Percentiles rank a stretch among this genome's conserved stretches.
Evolutionary conservation across 1,139 yeast species (phyloP).

Genomic region (Geotrichum carabidarum): DNA sequence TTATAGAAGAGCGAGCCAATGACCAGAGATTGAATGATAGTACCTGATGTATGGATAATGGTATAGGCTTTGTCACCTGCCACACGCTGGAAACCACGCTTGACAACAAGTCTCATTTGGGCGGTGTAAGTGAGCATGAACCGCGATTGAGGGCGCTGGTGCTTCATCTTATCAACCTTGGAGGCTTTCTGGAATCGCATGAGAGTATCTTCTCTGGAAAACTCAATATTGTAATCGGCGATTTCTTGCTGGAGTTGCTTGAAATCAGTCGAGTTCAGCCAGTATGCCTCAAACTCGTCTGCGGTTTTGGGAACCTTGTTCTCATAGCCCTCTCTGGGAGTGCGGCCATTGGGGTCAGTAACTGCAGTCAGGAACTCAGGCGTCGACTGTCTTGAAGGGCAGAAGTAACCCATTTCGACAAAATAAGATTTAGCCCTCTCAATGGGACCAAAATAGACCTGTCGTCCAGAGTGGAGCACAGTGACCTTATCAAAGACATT

Average conservation of each 20-base stretch:
- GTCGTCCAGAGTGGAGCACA: slow-evolving; percentile 52
- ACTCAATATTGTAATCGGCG: slow-evolving; percentile 39
- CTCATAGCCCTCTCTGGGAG: slow-evolving; percentile 37
- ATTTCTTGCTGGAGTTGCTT: slow-evolving; percentile 38
- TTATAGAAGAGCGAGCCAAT: slow-evolving; percentile 54
- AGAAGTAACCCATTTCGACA: slow-evolving; percentile 53
- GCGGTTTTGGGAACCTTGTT: slow-evolving; percentile 48
- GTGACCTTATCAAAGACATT: slow-evolving; percentile 58
- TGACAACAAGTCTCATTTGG: slow-evolving; percentile 37
- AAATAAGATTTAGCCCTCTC: slow-evolving; percentile 48
- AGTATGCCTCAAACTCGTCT: slow-evolving; percentile 49
- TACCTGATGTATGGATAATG: slow-evolving; percentile 46
- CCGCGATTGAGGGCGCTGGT: slow-evolving; percentile 33
- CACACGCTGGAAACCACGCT: slow-evolving; percentile 51
- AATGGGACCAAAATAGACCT: slow-evolving; percentile 54
- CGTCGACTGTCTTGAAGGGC: slow-evolving; percentile 59
- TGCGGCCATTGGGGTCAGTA: slow-evolving; percentile 50
- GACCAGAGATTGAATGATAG: slow-evolving; percentile 48
- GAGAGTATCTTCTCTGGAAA: slow-evolving; percentile 37
- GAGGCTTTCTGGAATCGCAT: slow-evolving; percentile 16
- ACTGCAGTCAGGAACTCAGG: slow-evolving; percentile 56
- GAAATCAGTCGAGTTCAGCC: slow-evolving; percentile 50
- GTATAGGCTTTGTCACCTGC: slow-evolving; percentile 51
- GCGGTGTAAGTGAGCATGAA: slow-evolving; percentile 37
- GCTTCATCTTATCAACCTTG: slow-evolving; percentile 34